These are phyloP conservation scores for Sphaerobolus stellatus DNA, from an alignment of 1,284 basidiomycete species.

Conservation along the genomic window DNA sequence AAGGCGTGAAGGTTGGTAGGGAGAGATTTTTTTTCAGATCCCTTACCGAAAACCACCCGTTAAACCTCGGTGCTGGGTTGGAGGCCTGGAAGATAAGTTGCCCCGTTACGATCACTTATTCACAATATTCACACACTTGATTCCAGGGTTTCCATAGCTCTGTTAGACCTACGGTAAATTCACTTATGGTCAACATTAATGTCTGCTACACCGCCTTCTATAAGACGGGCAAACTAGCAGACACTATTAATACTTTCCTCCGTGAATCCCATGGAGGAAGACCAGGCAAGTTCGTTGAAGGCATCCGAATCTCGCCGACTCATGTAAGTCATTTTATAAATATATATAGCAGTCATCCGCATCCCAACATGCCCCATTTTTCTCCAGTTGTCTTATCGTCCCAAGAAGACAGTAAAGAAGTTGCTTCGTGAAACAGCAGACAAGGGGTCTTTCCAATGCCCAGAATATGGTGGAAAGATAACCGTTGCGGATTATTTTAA, in stretches of 20 bases:
- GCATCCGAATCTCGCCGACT: constrained; percentile 55
- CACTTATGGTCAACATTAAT: constrained; percentile 79
- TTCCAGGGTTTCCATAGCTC: constrained; percentile 69
- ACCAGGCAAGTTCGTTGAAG: constrained; percentile 51
- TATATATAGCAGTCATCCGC: too few species aligned
- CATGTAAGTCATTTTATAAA: constrained; percentile 34
- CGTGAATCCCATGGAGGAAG: constrained; percentile 52
- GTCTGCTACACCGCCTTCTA: constrained; percentile 79
- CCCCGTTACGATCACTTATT: neutral
- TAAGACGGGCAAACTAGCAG: constrained; percentile 57
- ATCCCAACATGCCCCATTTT: too few species aligned
- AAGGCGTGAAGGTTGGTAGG: constrained; percentile 69
- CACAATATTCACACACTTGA: constrained; percentile 5
- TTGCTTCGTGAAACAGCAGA: constrained; percentile 47
- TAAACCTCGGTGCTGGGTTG: constrained; percentile 46
- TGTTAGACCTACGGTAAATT: constrained; percentile 66
- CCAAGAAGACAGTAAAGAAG: constrained; percentile 56
- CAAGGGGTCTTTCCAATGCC: constrained; percentile 54
- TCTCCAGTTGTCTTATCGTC: constrained; percentile 41
- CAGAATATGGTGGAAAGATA: constrained; percentile 48
- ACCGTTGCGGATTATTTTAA: constrained; percentile 65
- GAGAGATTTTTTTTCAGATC: constrained; percentile 73
- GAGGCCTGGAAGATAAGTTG: constrained; percentile 10
- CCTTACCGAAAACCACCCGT: constrained; percentile 33
- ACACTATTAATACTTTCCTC: constrained; percentile 53